Evolutionary conservation across 2,329 filamentous ascomycete genomes (phyloP), one percentile per base, ranked within the genome.

Genomic region (Penicillium sp.): DNA sequence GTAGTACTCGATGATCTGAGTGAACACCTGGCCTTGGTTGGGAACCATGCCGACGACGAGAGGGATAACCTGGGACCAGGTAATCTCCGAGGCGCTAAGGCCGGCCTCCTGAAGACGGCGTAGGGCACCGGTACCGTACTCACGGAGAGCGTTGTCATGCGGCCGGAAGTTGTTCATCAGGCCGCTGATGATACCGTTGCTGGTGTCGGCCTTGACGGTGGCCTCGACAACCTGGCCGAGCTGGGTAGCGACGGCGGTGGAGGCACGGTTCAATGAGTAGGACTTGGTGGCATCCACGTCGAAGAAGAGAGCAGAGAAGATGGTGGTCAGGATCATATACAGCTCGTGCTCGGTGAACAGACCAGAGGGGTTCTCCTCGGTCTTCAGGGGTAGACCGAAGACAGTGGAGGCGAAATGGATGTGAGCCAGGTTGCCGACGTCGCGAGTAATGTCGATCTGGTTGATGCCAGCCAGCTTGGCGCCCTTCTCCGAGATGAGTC

Each of bases 1-100:
- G 65, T 88, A 91, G 72, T 82, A 90, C 65, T 91, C 87, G 16
- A 90, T 76, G 2, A 87, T 79, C 72, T 89, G 86, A 1, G 86
- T 83, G 65, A 91, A 90, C 62, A 87, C 76, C 63, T 88, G 82
- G 1, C 82, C 84, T 66, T 91, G 86, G 61, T 84, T 88, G 1
- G 88, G 84, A 7, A 89, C 84, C 68, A 87, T 81, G 1, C 85
- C 81, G 4, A 79, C 80, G 0, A 84, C 83, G 0, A 84, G 84
- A 0, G 88, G 88, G 44, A 91, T 63, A 35, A 91, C 79, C 64
- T 89, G 85, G 22, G 80, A 80, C 82, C 84, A 89, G 0, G 87
- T 83, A 54, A 91, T 83, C 45, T 91, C 85, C 22, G 84, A 78
- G 2, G 79, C 74, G 46, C 76, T 81, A 51, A 89, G 67, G 0